Percentiles rank a stretch among this genome's conserved stretches.
These are phyloP conservation scores for Eimeria zaria DNA, from an alignment of 169 alveolate species.

Conservation along the genomic window DNA sequence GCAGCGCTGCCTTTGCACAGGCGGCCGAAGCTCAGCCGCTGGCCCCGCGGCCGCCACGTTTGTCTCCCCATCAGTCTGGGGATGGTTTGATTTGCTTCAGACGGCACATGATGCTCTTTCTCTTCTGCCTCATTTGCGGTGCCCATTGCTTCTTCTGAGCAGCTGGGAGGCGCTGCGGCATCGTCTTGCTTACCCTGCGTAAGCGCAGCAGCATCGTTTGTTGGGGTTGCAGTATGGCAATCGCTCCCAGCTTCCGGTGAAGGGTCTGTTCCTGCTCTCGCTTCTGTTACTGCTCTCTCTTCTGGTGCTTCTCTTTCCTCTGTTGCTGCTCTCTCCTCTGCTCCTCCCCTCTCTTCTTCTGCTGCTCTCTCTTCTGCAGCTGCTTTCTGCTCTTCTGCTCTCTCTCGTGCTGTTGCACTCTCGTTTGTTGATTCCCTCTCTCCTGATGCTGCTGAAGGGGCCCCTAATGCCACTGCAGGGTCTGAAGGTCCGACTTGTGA, in stretches of 20 bases:
- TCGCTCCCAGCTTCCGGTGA: background rate
- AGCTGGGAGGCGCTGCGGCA: background rate
- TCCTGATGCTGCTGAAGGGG: background rate
- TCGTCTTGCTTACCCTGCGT: background rate
- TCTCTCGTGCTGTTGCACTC: slow-evolving; percentile 21
- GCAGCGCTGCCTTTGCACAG: slow-evolving; percentile 55
- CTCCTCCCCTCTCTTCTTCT: slow-evolving; percentile 14
- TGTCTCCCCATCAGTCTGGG: slow-evolving; percentile 65
- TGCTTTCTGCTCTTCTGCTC: background rate
- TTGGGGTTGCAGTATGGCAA: background rate
- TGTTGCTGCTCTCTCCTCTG: background rate
- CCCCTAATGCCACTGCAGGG: background rate
- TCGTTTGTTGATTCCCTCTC: background rate
- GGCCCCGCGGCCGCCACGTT: slow-evolving; percentile 78
- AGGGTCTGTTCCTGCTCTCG: background rate
- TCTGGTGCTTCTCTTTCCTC: slow-evolving; percentile 7
- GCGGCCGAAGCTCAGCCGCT: slow-evolving; percentile 71
- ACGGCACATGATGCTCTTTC: background rate
- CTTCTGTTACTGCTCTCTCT: slow-evolving; percentile 26
- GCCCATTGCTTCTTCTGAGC: background rate
- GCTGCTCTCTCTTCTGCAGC: background rate
- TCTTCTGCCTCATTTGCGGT: background rate
- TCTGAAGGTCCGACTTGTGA: background rate
- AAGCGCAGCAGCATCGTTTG: background rate
- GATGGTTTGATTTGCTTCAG: background rate